Conservation (phyloP, 352 stramenopile species). For the Thraustochytrium striatum region DNA sequence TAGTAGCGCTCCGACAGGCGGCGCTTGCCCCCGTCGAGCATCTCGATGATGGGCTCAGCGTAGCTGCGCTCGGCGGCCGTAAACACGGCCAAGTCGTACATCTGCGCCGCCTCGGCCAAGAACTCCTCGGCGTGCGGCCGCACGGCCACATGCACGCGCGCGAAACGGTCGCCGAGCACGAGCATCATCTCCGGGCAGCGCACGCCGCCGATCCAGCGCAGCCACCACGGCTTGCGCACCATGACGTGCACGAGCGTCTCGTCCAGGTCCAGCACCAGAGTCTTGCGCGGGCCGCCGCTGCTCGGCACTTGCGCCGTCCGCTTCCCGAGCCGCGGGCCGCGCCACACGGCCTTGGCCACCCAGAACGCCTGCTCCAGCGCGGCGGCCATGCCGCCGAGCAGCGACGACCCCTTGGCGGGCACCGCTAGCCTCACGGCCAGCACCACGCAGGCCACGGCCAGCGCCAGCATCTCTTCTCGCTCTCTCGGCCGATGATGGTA, state of each 20-base stretch:
- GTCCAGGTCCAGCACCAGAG: slow-evolving; percentile 93
- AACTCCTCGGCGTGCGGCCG: slow-evolving; percentile 92
- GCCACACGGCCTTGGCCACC: no score
- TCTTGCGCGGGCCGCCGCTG: slow-evolving; percentile 57
- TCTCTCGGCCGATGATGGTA: no score
- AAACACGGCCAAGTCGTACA: slow-evolving; percentile 99
- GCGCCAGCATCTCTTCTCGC: no score
- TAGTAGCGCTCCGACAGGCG: slow-evolving; percentile 86
- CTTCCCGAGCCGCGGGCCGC: no score
- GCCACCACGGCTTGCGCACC: slow-evolving; percentile 68
- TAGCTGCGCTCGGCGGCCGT: slow-evolving; percentile 88
- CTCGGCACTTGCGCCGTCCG: no score
- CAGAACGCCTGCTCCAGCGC: no score
- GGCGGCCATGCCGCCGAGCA: no score
- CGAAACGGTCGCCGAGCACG: slow-evolving; percentile 77
- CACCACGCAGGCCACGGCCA: no score
- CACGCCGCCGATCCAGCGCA: slow-evolving; percentile 84
- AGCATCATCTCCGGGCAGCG: slow-evolving; percentile 94
- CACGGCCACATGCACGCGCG: slow-evolving; percentile 89
- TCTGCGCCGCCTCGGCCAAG: slow-evolving; percentile 76
- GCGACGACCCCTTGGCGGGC: no score
- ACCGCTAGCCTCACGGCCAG: no score
- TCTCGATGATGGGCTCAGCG: slow-evolving; percentile 91
- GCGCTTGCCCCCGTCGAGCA: slow-evolving; percentile 85
- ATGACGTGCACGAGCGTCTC: slow-evolving; percentile 98